Percentiles rank a stretch among this genome's conserved stretches.
Conservation (phyloP, 352 stramenopile genomes). For the Phytopythium oedochilum region DNA sequence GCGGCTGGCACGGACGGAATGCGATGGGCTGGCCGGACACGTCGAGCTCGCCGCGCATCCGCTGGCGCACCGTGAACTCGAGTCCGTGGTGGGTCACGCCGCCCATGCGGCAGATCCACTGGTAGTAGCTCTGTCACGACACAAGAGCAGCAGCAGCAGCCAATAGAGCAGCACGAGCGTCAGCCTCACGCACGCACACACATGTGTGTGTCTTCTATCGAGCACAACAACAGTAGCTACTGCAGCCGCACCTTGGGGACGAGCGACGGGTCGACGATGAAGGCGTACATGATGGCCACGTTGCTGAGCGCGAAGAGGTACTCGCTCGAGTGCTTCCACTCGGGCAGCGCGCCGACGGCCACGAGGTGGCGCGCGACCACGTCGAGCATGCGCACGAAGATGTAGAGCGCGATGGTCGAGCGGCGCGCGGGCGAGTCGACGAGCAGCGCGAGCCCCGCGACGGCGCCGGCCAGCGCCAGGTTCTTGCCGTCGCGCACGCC, state of each 20-base stretch:
- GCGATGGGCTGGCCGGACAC: conserved; percentile 23
- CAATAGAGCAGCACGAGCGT: too few relatives aligned
- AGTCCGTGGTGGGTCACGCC: conserved; percentile 68
- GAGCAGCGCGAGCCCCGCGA: conserved; percentile 66
- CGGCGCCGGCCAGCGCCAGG: conserved; percentile 58
- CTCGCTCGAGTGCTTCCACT: conserved; percentile 67
- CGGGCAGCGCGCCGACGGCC: conserved; percentile 40
- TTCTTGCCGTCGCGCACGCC: conserved; percentile 47
- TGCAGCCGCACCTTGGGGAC: conserved; percentile 52
- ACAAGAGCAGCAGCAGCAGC: too few relatives aligned
- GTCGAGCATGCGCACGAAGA: conserved; percentile 85
- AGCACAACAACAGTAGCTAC: background rate
- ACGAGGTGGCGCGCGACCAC: conserved; percentile 70
- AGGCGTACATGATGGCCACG: conserved; percentile 75
- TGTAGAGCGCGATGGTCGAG: conserved; percentile 76
- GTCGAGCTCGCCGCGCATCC: conserved; percentile 45
- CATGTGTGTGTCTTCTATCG: too few relatives aligned
- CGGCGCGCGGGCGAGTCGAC: conserved; percentile 61
- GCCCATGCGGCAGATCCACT: conserved; percentile 77
- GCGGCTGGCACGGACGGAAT: conserved; percentile 77
- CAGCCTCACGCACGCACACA: too few relatives aligned
- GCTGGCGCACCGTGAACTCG: conserved; percentile 62
- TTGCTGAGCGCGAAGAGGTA: conserved; percentile 74
- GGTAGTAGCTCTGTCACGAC: conserved; percentile 69
- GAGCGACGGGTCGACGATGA: conserved; percentile 58